Conservation (phyloP, 2,329 filamentous ascomycete species). For the Seiridium unicorne region DNA sequence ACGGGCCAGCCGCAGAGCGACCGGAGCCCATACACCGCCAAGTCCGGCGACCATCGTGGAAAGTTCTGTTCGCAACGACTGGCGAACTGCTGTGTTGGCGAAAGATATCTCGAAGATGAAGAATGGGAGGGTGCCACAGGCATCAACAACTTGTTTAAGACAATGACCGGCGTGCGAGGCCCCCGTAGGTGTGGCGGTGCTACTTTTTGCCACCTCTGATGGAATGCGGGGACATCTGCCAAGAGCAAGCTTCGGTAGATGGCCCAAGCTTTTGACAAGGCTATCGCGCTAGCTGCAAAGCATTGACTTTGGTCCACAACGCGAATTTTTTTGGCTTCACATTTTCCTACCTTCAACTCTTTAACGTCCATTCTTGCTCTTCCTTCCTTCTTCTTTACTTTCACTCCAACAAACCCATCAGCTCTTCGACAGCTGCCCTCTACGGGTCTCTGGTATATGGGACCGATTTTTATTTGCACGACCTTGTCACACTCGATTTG, state of each 20-base stretch:
- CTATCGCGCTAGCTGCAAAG: not conserved
- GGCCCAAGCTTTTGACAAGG: not conserved
- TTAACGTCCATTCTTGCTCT: not conserved
- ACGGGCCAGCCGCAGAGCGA: constrained; percentile 53
- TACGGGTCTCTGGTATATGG: not conserved
- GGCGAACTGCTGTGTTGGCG: constrained; percentile 14
- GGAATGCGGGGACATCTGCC: constrained; percentile 1
- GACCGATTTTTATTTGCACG: too few species aligned
- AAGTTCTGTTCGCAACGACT: constrained; percentile 19
- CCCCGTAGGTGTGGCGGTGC: not conserved
- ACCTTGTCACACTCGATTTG: not conserved
- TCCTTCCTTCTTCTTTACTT: not conserved
- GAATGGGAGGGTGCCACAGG: constrained; percentile 1
- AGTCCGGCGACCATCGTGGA: constrained; percentile 49
- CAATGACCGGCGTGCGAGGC: not conserved
- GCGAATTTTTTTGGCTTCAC: constrained; percentile 10
- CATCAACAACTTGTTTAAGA: not conserved
- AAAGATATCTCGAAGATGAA: constrained; percentile 9
- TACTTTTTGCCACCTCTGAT: constrained; percentile 5
- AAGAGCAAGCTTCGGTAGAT: not conserved
- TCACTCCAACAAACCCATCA: not conserved
- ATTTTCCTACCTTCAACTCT: not conserved
- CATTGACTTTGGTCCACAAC: not conserved
- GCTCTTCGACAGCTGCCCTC: not conserved
- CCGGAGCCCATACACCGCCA: constrained; percentile 57